A percentile compares a stretch with the other conserved stretches of the same genome.
Conservation (phyloP, 2,329 filamentous ascomycete species). For the Alternaria sp. region DNA sequence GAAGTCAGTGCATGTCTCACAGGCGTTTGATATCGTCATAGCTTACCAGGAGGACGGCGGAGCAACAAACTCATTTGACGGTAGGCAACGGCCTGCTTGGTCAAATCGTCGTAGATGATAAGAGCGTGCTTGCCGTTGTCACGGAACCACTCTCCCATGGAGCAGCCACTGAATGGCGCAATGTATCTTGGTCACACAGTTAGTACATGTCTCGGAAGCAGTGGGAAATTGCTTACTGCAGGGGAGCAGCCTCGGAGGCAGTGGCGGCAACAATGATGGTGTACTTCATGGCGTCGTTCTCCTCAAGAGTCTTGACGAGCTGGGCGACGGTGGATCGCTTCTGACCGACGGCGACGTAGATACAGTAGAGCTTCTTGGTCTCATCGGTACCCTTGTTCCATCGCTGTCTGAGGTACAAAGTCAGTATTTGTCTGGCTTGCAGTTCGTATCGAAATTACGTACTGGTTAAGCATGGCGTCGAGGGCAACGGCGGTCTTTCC, state of each 20-base stretch:
- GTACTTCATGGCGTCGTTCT: conserved; percentile 99
- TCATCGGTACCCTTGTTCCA: conserved; percentile 92
- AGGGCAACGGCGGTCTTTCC: conserved; percentile 99
- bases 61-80: conserved; percentile 99
- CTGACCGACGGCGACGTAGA: conserved; percentile 99
- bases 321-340: conserved; percentile 99
- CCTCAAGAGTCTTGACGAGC: conserved; percentile 99
- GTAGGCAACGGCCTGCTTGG: conserved; percentile 97
- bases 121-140: conserved; percentile 89
- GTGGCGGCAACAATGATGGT: conserved; percentile 92
- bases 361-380: conserved; percentile 98
- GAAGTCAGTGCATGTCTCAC: not conserved
- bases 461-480: conserved; percentile 99
- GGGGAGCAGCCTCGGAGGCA: conserved; percentile 92
- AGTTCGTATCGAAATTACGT: conserved; percentile 56
- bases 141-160: conserved; percentile 63
- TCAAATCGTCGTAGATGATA: conserved; percentile 92
- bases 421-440: not conserved
- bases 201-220: no score
- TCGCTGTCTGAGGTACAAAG: conserved; percentile 47
- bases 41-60: conserved; percentile 80
- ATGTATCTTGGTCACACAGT: no score
- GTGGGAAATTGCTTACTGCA: no score
- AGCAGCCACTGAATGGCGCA: not conserved
- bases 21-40: not conserved